phyloP scores from a whole-genome alignment of 257 asterid species.

The Cinchona pubescens region DNA sequence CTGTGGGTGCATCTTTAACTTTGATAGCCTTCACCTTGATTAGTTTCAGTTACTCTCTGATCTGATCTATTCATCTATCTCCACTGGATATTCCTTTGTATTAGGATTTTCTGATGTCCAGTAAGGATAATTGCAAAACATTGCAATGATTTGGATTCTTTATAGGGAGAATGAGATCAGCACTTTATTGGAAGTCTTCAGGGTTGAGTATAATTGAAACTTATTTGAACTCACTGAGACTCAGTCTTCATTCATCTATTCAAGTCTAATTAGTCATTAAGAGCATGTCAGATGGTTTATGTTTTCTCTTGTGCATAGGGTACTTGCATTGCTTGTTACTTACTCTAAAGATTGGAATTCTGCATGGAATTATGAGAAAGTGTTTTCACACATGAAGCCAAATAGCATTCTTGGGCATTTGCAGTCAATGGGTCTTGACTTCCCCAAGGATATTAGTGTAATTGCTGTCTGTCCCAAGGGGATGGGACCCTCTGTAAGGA shows the following conservation, averaged over 20 bases:
- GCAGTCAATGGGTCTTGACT: slow-evolving; percentile 79
- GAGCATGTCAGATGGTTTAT: background rate
- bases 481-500: slow-evolving; percentile 99
- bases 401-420: slow-evolving; percentile 94
- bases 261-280: background rate
- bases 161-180: background rate
- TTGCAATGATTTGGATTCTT: background rate
- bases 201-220: background rate
- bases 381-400: slow-evolving; percentile 91
- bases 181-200: background rate
- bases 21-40: background rate
- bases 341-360: background rate
- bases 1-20: background rate
- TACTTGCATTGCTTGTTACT: background rate
- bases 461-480: slow-evolving; percentile 98
- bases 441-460: slow-evolving; percentile 85
- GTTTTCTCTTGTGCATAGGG: background rate
- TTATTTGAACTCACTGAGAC: background rate
- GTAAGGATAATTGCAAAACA: background rate
- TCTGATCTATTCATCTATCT: background rate
- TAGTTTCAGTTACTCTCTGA: background rate
- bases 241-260: too few relatives aligned
- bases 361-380: slow-evolving; percentile 46
- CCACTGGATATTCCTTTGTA: background rate
- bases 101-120: too few relatives aligned